phyloP scores from a whole-genome alignment of 805 yeast genomes.

The Hanseniaspora jakobsenii region DNA sequence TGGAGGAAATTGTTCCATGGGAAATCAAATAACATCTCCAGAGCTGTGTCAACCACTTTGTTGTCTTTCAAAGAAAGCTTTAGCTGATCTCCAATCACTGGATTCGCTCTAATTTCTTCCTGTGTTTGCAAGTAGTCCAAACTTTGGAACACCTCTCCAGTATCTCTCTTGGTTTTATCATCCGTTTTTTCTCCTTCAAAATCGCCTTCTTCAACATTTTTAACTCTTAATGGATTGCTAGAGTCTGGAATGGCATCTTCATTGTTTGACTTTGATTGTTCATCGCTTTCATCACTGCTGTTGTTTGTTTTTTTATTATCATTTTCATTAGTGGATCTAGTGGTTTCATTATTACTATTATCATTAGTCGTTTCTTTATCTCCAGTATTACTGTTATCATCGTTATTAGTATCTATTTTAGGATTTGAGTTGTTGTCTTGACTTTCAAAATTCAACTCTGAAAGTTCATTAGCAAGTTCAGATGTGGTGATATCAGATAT shows the following conservation, averaged over 20 bases:
- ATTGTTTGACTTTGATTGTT: conserved; percentile 26
- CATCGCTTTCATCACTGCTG: conserved; percentile 16
- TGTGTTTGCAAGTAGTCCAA: conserved; percentile 22
- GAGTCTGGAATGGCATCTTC: too few relatives aligned
- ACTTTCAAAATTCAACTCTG: too few relatives aligned
- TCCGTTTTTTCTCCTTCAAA: not conserved
- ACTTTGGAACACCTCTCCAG: conserved; percentile 10
- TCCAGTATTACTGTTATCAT: not conserved
- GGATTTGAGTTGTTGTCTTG: too few relatives aligned
- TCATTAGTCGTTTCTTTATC: not conserved
- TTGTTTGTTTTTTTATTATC: conserved; percentile 15
- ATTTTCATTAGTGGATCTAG: conserved; percentile 10
- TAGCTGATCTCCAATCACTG: conserved; percentile 60
- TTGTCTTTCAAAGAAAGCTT: conserved; percentile 60
- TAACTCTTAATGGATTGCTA: too few relatives aligned
- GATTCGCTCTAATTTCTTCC: conserved; percentile 36
- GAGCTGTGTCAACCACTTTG: conserved; percentile 43
- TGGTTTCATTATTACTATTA: not conserved
- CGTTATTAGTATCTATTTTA: too few relatives aligned
- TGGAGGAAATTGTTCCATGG: conserved; percentile 82
- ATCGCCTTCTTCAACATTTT: conserved; percentile 15
- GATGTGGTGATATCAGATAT: too few relatives aligned
- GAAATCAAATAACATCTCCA: conserved; percentile 56
- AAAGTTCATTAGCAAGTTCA: too few relatives aligned
- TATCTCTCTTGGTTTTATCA: not conserved